A percentile compares a stretch with the other conserved stretches of the same genome.
Conservation (phyloP, 1,284 basidiomycete genomes). For the Leccinum huronense region DNA sequence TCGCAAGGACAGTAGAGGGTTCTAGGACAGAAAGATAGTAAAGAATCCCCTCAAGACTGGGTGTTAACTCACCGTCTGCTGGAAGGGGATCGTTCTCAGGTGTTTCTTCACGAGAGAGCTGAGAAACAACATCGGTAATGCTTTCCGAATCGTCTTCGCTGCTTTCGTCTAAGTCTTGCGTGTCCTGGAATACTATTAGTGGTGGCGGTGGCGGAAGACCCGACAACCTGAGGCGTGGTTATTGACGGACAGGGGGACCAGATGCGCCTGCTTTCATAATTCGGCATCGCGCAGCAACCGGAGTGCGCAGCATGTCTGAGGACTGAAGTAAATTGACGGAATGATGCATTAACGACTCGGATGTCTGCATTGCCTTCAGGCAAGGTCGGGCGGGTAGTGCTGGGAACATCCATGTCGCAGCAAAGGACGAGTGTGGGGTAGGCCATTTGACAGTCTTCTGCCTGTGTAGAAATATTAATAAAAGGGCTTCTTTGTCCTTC, state of each 20-base stretch:
- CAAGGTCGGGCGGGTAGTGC: too few relatives aligned
- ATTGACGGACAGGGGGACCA: slow-evolving; percentile 46
- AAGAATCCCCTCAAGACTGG: slow-evolving; percentile 8
- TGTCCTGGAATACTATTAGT: slow-evolving; percentile 18
- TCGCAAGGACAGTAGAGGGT: slow-evolving; percentile 63
- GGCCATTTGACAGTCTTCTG: too few relatives aligned
- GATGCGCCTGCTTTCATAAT: slow-evolving; percentile 30
- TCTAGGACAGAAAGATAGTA: slow-evolving; percentile 40
- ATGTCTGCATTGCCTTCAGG: too few relatives aligned
- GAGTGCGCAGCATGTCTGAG: slow-evolving; percentile 50
- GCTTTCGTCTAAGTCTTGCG: slow-evolving; percentile 17
- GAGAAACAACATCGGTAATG: slow-evolving; percentile 34
- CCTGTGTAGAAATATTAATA: too few relatives aligned
- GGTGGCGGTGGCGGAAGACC: slow-evolving; percentile 34
- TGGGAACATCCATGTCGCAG: too few relatives aligned
- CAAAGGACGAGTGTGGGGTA: too few relatives aligned
- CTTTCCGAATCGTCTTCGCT: slow-evolving; percentile 34
- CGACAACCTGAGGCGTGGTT: slow-evolving; percentile 50
- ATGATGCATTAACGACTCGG: too few relatives aligned
- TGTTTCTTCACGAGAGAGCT: slow-evolving; percentile 39
- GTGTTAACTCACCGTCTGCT: slow-evolving; percentile 45
- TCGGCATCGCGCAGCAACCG: slow-evolving; percentile 34
- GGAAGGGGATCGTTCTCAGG: slow-evolving; percentile 42
- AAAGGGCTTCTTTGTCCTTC: too few relatives aligned
- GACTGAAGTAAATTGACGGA: too few relatives aligned